Evolutionary conservation across 345 rosid species (phyloP), one percentile per base, ranked within the genome.

Genomic region (Psidium friedrichsthalianum): DNA sequence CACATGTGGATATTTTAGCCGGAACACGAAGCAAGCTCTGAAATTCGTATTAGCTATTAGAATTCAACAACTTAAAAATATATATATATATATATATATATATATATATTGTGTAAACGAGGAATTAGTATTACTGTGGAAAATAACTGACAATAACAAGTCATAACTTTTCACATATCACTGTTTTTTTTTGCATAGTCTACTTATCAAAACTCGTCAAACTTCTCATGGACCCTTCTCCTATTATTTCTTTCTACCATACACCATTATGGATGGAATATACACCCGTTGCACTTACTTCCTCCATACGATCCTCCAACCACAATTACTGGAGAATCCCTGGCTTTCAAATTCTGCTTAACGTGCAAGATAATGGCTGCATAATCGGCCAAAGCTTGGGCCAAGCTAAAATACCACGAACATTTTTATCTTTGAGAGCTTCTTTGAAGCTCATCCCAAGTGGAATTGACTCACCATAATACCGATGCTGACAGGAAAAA

Each of bases 21-120:
- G 91, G 86, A 94, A 94, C 95, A 94, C 51, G 95, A 88, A 42
- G 96, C 95, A 58, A 94, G 91, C 95, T 87, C 96, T 90, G 88
- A n/a, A 84, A 53, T 61, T 49, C 6, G 3, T 11, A 40, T 32
- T 69, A 18, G 24, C 22, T 69, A 32, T 69, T 32, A 32, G 42
- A 16, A 32, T 69, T 64, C 12, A 29, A 64, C 22, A 64, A 61
- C 74, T 29, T 61, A n/a, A n/a, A n/a, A n/a, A n/a, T n/a, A n/a
- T n/a, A n/a, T n/a, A n/a, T n/a, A n/a, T n/a, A n/a, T n/a, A n/a
- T n/a, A n/a, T n/a, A n/a, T n/a, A n/a, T n/a, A n/a, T n/a, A n/a
- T n/a, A n/a, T n/a, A n/a, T n/a, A n/a, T n/a, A n/a, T n/a, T n/a
- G n/a, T n/a, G n/a, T n/a, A n/a, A n/a, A 29, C 10, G 16, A 64